Base-by-base conservation (phyloP, 2,329 filamentous ascomycete genomes). In the Stemphylium lycopersici region DNA sequence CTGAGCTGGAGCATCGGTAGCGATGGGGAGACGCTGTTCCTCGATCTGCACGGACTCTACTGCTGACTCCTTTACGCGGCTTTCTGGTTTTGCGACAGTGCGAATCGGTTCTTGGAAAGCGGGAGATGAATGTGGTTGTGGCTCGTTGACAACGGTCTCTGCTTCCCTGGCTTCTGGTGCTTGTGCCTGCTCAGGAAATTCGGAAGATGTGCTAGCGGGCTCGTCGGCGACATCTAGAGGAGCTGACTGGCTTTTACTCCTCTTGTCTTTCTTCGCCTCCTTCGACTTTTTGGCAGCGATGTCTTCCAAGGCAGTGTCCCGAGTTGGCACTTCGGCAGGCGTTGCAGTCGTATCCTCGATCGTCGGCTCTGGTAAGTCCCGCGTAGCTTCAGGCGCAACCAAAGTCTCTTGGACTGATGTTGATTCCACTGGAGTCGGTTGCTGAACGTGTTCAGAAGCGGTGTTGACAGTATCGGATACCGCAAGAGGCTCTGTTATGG, bases 191-290 rank as follows among this genome's bases (percentile, higher is more conserved):
- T 52, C 52, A 24, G 18, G 8, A 24, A 41, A 7, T n/a, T 31
- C 26, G 1, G 10, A 41, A 31, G 38, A 31, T 13, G 42, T 29
- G n/a, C 15, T 22, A 15, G 50, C 46, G 12, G 36, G 22, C 12
- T 56, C 55, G 4, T 59, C 55, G 5, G 29, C 18, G 7, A 33
- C 16, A 18, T 64, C 64, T 13, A 51, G 32, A 6, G 52, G 24
- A 16, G 51, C 31, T 18, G 64, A 49, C 36, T 61, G 54, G 16
- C 61, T 61, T 43, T 67, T 66, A 22, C 42, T 53, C 46, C 73
- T 71, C 59, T 71, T 70, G 43, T 62, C 62, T 42, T 72, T 72
- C 60, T 74, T 73, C 10, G 50, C 55, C 48, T 67, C 69, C 37
- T 67, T 66, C 5, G 32, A 39, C 45, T 69, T 69, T 48, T 66